These are phyloP conservation scores for Abortiporus biennis DNA, from an alignment of 1,284 basidiomycete genomes.

Conservation along the genomic window DNA sequence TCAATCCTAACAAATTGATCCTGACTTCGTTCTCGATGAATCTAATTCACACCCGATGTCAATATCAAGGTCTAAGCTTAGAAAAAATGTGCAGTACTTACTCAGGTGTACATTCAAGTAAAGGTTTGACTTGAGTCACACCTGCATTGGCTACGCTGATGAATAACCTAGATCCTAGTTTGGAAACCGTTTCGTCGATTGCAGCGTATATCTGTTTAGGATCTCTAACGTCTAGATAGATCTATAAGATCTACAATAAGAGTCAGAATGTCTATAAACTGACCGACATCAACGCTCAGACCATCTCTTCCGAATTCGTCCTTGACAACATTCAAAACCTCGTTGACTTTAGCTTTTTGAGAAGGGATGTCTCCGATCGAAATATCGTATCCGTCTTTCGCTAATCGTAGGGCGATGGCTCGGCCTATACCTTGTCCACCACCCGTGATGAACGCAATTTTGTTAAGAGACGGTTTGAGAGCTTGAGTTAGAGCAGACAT, in stretches of 20 bases:
- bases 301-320: constrained; percentile 25
- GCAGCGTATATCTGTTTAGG: constrained; percentile 28
- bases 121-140: constrained; percentile 26
- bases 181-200: constrained; percentile 25
- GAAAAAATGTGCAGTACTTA: too few relatives aligned
- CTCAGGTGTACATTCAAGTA: constrained; percentile 27
- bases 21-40: constrained; percentile 29
- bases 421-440: constrained; percentile 37
- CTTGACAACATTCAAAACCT: constrained; percentile 26
- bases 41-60: constrained; percentile 10
- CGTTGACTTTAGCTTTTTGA: constrained; percentile 23
- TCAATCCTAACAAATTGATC: constrained; percentile 27
- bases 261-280: background rate
- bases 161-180: constrained; percentile 26
- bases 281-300: constrained; percentile 25
- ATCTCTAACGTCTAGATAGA: constrained; percentile 19
- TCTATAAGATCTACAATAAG: too few relatives aligned
- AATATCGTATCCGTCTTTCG: constrained; percentile 33
- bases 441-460: constrained; percentile 34
- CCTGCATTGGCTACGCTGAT: constrained; percentile 36
- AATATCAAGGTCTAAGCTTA: too few relatives aligned
- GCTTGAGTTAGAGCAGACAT: too few relatives aligned
- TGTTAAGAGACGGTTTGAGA: constrained; percentile 23
- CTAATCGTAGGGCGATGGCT: constrained; percentile 35
- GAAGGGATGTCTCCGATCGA: constrained; percentile 30